These are phyloP conservation scores for Colletotrichum paranaense DNA, from an alignment of 2,329 filamentous ascomycete genomes.

Conservation along the genomic window DNA sequence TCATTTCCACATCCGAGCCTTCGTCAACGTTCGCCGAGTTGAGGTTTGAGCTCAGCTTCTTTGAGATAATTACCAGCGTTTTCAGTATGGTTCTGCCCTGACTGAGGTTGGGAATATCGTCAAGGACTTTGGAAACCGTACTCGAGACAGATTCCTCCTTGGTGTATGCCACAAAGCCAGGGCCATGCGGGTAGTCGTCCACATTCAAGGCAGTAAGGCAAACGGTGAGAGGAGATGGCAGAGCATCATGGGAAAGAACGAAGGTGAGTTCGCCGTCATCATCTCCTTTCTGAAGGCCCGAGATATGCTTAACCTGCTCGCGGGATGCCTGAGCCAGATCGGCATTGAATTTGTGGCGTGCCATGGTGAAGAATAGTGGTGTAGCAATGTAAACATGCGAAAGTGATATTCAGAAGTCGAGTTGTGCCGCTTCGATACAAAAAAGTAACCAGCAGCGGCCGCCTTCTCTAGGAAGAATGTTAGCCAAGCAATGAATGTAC, in stretches of 20 bases:
- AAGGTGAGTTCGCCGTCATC: slow-evolving; percentile 81
- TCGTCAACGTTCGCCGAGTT: slow-evolving; percentile 48
- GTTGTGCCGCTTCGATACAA: not conserved
- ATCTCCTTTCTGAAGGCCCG: slow-evolving; percentile 67
- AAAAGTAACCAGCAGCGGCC: not conserved
- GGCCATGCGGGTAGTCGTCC: slow-evolving; percentile 50
- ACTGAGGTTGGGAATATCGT: slow-evolving; percentile 55
- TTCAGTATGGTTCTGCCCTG: slow-evolving; percentile 58
- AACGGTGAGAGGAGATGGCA: slow-evolving; percentile 44
- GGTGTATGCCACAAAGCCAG: slow-evolving; percentile 57
- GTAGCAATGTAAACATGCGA: not conserved
- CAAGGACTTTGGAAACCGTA: slow-evolving; percentile 49
- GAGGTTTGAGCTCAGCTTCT: slow-evolving; percentile 42
- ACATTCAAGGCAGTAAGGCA: slow-evolving; percentile 40
- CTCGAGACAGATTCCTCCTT: slow-evolving; percentile 47
- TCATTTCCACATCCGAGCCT: slow-evolving; percentile 39
- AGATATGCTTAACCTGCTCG: slow-evolving; percentile 61
- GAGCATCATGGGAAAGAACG: slow-evolving; percentile 51
- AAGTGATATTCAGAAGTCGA: too few relatives aligned
- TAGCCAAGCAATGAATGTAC: not conserved
- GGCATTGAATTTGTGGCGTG: slow-evolving; percentile 71
- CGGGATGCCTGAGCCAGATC: slow-evolving; percentile 59
- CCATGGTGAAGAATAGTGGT: slow-evolving; percentile 61
- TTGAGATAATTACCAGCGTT: slow-evolving; percentile 37
- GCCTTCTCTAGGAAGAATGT: not conserved